These are phyloP conservation scores for Hyaloscypha hepaticicola DNA, from an alignment of 495 filamentous ascomycete species.

Conservation along the genomic window DNA sequence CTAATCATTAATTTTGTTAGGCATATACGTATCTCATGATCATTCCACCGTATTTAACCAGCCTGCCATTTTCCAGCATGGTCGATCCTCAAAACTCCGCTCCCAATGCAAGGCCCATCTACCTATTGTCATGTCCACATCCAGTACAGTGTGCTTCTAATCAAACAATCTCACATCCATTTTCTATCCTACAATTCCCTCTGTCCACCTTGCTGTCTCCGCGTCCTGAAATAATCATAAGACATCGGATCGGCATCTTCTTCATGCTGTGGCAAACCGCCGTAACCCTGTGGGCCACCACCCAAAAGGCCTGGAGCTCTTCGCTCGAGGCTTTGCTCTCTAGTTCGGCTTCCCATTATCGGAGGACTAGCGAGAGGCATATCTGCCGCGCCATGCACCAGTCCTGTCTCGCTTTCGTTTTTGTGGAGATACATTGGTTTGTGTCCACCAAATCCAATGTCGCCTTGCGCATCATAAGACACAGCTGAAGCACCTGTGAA, in stretches of 20 bases:
- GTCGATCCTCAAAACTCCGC: background rate
- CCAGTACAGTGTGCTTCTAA: background rate
- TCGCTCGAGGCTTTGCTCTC: constrained; percentile 22
- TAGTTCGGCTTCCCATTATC: background rate
- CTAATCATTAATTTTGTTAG: background rate
- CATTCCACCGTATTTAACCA: background rate
- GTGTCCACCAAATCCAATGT: constrained; percentile 3
- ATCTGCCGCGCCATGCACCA: constrained; percentile 38
- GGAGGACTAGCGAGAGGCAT: constrained; percentile 27
- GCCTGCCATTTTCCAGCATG: background rate
- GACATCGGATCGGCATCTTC: constrained; percentile 28
- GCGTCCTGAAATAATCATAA: constrained; percentile 31
- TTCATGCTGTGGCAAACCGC: constrained; percentile 46
- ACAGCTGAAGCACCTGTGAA: constrained; percentile 10
- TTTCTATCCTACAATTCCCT: background rate
- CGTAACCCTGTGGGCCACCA: constrained; percentile 53
- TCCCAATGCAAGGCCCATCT: constrained; percentile 1
- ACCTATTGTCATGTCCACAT: background rate
- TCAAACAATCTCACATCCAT: background rate
- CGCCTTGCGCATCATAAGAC: constrained; percentile 24
- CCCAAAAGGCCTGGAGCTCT: constrained; percentile 44
- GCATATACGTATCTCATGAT: constrained; percentile 5
- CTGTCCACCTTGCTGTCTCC: constrained; percentile 8
- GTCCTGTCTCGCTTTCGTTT: constrained; percentile 37
- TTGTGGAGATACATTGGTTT: constrained; percentile 19